phyloP scores from a whole-genome alignment of 2,329 filamentous ascomycete genomes.

The Leptographium procerum region DNA sequence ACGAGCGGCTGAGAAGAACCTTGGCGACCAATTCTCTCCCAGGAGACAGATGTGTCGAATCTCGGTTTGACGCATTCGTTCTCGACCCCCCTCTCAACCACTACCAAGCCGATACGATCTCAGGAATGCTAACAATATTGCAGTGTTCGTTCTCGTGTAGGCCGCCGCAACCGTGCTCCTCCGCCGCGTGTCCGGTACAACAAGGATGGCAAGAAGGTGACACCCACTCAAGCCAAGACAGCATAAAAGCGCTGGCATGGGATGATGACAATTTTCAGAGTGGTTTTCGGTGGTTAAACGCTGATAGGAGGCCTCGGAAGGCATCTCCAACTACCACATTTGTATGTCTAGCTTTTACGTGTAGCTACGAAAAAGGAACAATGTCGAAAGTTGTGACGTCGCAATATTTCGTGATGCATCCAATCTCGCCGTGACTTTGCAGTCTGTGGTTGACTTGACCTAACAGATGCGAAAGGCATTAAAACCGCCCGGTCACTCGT shows the following conservation, averaged over 20 bases:
- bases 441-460: background rate
- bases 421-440: background rate
- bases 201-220: conserved; percentile 99
- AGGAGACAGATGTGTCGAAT: background rate
- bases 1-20: conserved; percentile 36
- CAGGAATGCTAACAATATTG: conserved; percentile 28
- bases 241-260: background rate
- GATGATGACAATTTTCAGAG: background rate
- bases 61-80: background rate
- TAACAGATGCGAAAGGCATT: too few relatives aligned
- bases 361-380: background rate
- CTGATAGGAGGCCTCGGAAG: background rate
- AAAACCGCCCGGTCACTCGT: too few relatives aligned
- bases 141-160: conserved; percentile 93
- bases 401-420: background rate
- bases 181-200: conserved; percentile 98
- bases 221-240: conserved; percentile 69
- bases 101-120: background rate
- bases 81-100: conserved; percentile 4
- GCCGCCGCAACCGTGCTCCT: conserved; percentile 97
- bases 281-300: conserved; percentile 1
- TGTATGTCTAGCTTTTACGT: conserved; percentile 1
- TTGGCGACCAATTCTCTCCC: conserved; percentile 13
- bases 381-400: background rate
- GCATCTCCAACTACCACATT: background rate